Evolutionary conservation across 1,139 yeast species (phyloP), one percentile per base, ranked within the genome.

Genomic region (Suhomyces taliae): DNA sequence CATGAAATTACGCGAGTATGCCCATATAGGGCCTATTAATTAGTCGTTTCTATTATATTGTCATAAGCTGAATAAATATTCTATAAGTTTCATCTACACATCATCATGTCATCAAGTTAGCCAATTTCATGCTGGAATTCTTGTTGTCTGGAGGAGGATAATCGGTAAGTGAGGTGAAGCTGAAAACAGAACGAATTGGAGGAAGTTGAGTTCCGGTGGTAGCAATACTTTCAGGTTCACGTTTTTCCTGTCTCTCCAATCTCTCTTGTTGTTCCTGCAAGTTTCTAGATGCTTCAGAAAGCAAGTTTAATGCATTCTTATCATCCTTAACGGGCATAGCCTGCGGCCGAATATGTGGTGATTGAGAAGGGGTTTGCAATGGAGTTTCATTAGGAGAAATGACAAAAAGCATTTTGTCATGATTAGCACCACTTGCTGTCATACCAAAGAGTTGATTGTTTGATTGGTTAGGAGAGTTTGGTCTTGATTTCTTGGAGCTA

Each of bases 351-450:
- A 73, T 60, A 41, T 65, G 74, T 6, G 79, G 79, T 34, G 76
- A 69, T 45, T 73, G 77, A 27, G 66, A 61, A n/a, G 79, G 79
- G 0, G 79, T 74, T 48, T 70, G 74, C 34, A 69, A 56, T 8
- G 77, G 77, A 3, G 77, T 71, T 15, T 70, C 75, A 44, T 59
- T 61, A 4, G 77, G 77, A 10, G 72, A 61, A 24, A 61, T 57
- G 38, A 55, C 53, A 48, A 61, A 62, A 43, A 50, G 52, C 34
- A 43, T 45, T 27, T 41, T 44, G 19, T 47, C 47, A 8, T 40
- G 38, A 34, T 33, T 44, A 19, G 6, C 32, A 42, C 38, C 19
- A 32, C 12, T 27, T 33, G 46, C 35, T 31, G 39, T 37, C 15
- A 37, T 27, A 39, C 47, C 43, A 43, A 37, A 34, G 27, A 55